phyloP scores from a whole-genome alignment of 139 green algal species.

The Trebouxia sp. region DNA sequence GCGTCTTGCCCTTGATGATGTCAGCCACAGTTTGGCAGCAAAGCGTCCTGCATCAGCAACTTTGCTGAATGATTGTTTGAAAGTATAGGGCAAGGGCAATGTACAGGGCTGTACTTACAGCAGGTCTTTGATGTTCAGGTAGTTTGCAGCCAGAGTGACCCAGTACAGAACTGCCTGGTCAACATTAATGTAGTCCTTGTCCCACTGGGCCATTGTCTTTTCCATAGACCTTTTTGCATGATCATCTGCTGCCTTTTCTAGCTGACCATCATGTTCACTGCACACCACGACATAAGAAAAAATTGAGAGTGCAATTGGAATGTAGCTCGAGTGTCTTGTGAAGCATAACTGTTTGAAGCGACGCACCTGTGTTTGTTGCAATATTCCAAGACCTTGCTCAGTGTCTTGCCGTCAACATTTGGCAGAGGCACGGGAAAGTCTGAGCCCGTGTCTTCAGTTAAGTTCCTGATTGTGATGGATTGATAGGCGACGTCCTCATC shows the following conservation, averaged over 20 bases:
- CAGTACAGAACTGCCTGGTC: constrained; percentile 27
- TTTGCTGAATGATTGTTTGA: background rate
- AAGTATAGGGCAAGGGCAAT: background rate
- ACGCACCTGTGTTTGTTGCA: constrained; percentile 15
- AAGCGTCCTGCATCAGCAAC: background rate
- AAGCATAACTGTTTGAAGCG: background rate
- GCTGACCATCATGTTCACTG: constrained; percentile 1
- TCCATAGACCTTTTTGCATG: constrained; percentile 1
- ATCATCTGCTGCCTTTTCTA: background rate
- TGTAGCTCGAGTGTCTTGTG: too few relatives aligned
- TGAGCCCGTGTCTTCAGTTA: constrained; percentile 23
- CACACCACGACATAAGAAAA: too few relatives aligned
- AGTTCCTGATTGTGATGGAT: constrained; percentile 18
- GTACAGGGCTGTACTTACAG: background rate
- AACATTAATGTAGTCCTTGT: constrained; percentile 24
- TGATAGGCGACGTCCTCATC: background rate
- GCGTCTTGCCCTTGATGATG: constrained; percentile 30
- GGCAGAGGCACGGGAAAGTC: constrained; percentile 28
- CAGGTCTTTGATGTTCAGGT: constrained; percentile 27
- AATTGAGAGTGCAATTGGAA: too few relatives aligned
- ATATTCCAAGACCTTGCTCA: constrained; percentile 34
- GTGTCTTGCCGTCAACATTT: constrained; percentile 18
- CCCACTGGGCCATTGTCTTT: background rate
- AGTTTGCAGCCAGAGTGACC: constrained; percentile 30
- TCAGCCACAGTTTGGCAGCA: constrained; percentile 12